Base-by-base conservation (phyloP, 75 land plant genomes). In the Pinus taeda region DNA sequence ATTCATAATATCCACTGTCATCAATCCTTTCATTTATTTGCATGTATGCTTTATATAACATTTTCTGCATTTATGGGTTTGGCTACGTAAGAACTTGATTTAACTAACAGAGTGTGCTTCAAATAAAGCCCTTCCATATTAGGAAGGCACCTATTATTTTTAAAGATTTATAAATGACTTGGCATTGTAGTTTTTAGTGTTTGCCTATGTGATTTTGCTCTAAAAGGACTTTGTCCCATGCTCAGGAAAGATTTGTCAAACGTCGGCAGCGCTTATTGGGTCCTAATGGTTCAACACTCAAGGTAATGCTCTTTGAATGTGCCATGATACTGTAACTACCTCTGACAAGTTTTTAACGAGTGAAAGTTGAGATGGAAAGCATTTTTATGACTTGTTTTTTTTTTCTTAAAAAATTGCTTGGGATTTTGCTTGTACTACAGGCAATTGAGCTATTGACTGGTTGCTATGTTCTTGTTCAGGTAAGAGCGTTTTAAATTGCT, bases 381-480 rank as follows among this genome's bases (percentile, higher is more conserved):
- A 69, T 21, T 26, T 53, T 29, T 21, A 56, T 74, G 37, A 53
- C 20, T 8, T 57, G 75, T 17, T 42, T 11, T 37, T 36, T 20
- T 18, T 36, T 67, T 39, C 0, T 39, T 20, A 30, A 42, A 69
- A 67, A 42, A 80, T 17, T 37, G 15, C 33, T 64, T 69, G 74
- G 74, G 26, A 22, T 60, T 60, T 61, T 76, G 49, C 65, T 45
- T 42, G 29, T 8, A 14, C 37, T 82, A 65, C 87, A 94, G 97
- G 95, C 99, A 57, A 84, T 96, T 82, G 97, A 96, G 74, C 90
- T 96, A 33, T 83, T 96, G 75, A 96, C 99, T 75, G 92, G 91
- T 13, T 96, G 99, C 92, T 94, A 94, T 83, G 87, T 96, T 66
- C 87, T 94, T 29, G 95, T 96, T 83, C 99, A 96, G 97, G 98